Evolutionary conservation across 2,329 filamentous ascomycete species (phyloP).

Genomic region (Trichoderma sp.): DNA sequence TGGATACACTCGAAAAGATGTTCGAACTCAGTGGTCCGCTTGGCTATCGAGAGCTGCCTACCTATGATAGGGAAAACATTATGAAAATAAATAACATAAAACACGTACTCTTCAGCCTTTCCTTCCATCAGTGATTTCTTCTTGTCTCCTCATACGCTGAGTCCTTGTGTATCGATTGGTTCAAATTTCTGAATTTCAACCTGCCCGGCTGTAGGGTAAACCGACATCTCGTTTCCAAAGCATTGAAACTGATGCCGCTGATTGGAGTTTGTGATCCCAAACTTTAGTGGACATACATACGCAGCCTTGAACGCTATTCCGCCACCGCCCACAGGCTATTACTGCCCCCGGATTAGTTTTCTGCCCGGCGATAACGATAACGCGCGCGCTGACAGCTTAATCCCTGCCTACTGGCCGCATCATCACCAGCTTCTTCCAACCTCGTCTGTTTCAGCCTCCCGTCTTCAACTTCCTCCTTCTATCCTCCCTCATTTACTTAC

Average conservation of each 20-base stretch:
- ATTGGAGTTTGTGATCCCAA: background rate
- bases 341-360: background rate
- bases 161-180: background rate
- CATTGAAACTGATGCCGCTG: background rate
- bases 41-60: background rate
- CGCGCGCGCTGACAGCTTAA: background rate
- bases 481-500: background rate
- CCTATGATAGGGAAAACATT: background rate
- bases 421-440: background rate
- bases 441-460: background rate
- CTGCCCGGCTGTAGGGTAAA: background rate
- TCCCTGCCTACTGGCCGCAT: background rate
- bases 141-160: background rate
- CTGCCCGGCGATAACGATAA: background rate
- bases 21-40: background rate
- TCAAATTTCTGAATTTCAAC: background rate
- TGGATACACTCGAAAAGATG: background rate
- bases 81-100: background rate
- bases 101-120: background rate
- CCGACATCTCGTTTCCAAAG: background rate
- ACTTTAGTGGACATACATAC: background rate
- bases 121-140: background rate
- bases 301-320: background rate
- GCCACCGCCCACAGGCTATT: background rate
- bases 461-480: background rate